A percentile compares a stretch with the other conserved stretches of the same genome.
Evolutionary conservation across 768 basidiomycete species (phyloP).

Genomic region (Gloeostereum incarnatum): DNA sequence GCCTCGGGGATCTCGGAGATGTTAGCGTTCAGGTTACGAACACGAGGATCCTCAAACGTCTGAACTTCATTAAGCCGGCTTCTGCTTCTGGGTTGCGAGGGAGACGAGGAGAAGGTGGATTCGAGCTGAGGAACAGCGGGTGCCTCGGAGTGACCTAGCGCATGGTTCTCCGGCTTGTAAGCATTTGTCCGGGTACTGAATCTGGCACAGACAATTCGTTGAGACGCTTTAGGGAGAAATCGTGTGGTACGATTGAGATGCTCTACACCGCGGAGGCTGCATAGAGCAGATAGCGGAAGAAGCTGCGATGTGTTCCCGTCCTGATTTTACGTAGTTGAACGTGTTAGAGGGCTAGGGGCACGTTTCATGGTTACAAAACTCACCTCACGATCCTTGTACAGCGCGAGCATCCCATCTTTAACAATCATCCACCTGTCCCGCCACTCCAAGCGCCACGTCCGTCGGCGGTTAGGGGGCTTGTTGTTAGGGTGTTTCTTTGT

Average conservation of each 20-base stretch:
- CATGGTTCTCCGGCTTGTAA: not conserved
- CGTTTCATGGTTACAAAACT: constrained; percentile 11
- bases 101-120: not conserved
- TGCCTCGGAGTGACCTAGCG: not conserved
- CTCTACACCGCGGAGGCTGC: constrained; percentile 33
- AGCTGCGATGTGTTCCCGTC: constrained; percentile 26
- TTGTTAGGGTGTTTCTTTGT: not conserved
- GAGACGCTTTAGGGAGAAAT: constrained; percentile 10
- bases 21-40: no score
- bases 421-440: constrained; percentile 55
- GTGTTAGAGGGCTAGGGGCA: constrained; percentile 1
- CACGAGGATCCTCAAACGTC: no score
- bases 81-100: not conserved
- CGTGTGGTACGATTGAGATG: constrained; percentile 23
- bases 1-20: no score
- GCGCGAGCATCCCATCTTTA: constrained; percentile 39
- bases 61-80: no score
- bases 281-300: constrained; percentile 28
- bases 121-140: not conserved
- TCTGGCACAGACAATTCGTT: constrained; percentile 30
- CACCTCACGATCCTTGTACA: constrained; percentile 48
- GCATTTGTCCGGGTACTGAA: constrained; percentile 14
- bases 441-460: constrained; percentile 43
- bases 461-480: not conserved
- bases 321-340: constrained; percentile 15